Conservation (phyloP, 805 yeast genomes). For the Wickerhamomyces ciferrii region DNA sequence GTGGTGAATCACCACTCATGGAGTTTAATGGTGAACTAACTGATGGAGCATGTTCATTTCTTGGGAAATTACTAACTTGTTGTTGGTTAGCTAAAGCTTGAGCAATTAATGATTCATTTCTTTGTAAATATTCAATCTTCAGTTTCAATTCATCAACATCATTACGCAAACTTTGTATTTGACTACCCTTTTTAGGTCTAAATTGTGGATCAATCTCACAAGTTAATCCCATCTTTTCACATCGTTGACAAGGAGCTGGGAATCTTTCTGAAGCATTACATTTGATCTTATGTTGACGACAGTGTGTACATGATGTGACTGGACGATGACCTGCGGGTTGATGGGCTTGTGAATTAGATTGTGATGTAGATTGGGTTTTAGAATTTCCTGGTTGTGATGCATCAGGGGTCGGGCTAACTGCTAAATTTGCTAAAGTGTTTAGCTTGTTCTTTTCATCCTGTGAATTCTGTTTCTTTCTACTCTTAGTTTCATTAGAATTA, state of each 20-base stretch:
- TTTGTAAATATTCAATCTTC: slow-evolving; percentile 60
- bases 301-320: slow-evolving; percentile 89
- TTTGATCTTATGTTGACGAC: slow-evolving; percentile 90
- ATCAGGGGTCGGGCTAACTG: slow-evolving; percentile 6
- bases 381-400: background rate
- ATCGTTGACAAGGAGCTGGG: slow-evolving; percentile 79
- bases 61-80: slow-evolving; percentile 2
- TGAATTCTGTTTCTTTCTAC: slow-evolving; percentile 5
- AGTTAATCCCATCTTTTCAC: slow-evolving; percentile 70
- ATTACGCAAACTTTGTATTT: slow-evolving; percentile 74
- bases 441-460: slow-evolving; percentile 9
- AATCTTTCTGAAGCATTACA: slow-evolving; percentile 85
- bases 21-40: slow-evolving; percentile 16
- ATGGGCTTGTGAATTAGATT: background rate
- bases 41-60: slow-evolving; percentile 14
- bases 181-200: slow-evolving; percentile 88
- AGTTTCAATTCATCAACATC: slow-evolving; percentile 79
- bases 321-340: slow-evolving; percentile 67
- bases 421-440: slow-evolving; percentile 9
- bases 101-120: slow-evolving; percentile 64
- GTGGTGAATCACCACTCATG: slow-evolving; percentile 4
- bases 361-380: slow-evolving; percentile 2
- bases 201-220: slow-evolving; percentile 92
- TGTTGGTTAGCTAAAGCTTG: slow-evolving; percentile 42
- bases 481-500: slow-evolving; percentile 1